These are phyloP conservation scores for Agaricus bisporus DNA, from an alignment of 768 basidiomycete genomes.

Conservation along the genomic window DNA sequence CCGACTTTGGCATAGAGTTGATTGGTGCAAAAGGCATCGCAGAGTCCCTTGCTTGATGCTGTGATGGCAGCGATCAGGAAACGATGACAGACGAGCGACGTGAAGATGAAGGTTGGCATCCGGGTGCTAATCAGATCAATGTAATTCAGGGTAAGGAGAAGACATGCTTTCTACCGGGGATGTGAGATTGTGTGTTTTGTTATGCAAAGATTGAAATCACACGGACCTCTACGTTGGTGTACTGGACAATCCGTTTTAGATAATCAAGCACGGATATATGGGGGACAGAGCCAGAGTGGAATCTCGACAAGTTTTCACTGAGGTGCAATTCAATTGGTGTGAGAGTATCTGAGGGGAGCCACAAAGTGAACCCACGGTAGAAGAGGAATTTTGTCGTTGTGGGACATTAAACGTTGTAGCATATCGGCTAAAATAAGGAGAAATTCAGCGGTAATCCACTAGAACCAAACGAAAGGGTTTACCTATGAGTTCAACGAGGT, in stretches of 20 bases:
- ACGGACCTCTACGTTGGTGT: slow-evolving; percentile 96
- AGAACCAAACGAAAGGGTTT: slow-evolving; percentile 11
- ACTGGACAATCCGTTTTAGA: slow-evolving; percentile 86
- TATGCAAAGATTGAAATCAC: slow-evolving; percentile 9
- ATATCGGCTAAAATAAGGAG: slow-evolving; percentile 68
- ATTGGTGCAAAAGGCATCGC: slow-evolving; percentile 95
- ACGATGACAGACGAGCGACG: slow-evolving; percentile 94
- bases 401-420: slow-evolving; percentile 88
- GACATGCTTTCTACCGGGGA: slow-evolving; percentile 57
- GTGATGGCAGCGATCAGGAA: slow-evolving; percentile 93
- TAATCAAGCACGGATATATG: slow-evolving; percentile 88
- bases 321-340: slow-evolving; percentile 8
- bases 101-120: slow-evolving; percentile 84
- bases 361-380: slow-evolving; percentile 54
- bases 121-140: slow-evolving; percentile 92
- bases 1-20: slow-evolving; percentile 94
- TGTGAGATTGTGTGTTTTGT: slow-evolving; percentile 10
- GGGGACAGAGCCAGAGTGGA: slow-evolving; percentile 92
- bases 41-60: slow-evolving; percentile 90
- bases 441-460: slow-evolving; percentile 10
- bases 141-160: slow-evolving; percentile 80
- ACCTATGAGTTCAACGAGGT: slow-evolving; percentile 88
- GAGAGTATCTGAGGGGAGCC: slow-evolving; percentile 8
- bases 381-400: slow-evolving; percentile 95
- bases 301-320: slow-evolving; percentile 89